Conservation (phyloP, 75 land plant genomes). For the Larix kaempferi region DNA sequence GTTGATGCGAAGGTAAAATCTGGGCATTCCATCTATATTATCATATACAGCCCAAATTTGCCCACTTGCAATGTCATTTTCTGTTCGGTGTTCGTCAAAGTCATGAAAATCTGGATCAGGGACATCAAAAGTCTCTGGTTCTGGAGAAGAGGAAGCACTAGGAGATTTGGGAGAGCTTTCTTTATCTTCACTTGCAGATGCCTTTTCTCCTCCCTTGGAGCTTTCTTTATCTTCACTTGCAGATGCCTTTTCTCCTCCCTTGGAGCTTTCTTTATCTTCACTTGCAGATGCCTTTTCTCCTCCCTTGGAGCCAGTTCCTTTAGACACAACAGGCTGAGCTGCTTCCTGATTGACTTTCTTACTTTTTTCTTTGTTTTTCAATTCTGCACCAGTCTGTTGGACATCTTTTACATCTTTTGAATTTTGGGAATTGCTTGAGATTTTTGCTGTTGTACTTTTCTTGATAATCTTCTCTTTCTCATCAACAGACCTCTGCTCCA, state of each 20-base stretch:
- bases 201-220: slow-evolving; percentile 14
- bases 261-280: slow-evolving; percentile 6
- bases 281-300: background rate
- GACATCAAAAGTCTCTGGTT: slow-evolving; percentile 13
- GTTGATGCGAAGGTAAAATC: slow-evolving; percentile 68
- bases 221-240: background rate
- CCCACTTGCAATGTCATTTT: slow-evolving; percentile 34
- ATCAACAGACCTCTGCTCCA: background rate
- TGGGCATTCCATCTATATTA: slow-evolving; percentile 79
- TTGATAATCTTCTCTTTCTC: background rate
- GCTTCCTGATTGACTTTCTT: slow-evolving; percentile 7
- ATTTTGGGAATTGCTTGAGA: background rate
- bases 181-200: slow-evolving; percentile 1
- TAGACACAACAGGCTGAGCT: background rate
- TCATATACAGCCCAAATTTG: slow-evolving; percentile 97
- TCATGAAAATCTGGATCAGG: slow-evolving; percentile 87
- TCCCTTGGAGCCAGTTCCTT: slow-evolving; percentile 7
- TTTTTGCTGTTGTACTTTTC: background rate
- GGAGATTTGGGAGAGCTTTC: background rate
- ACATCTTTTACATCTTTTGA: background rate
- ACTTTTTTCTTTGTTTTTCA: background rate
- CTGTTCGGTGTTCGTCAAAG: slow-evolving; percentile 59
- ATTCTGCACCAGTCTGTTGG: background rate
- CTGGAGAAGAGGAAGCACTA: background rate
- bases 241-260: slow-evolving; percentile 2